Base-by-base conservation (phyloP, 352 stramenopile genomes). In the Globisporangium polare region DNA sequence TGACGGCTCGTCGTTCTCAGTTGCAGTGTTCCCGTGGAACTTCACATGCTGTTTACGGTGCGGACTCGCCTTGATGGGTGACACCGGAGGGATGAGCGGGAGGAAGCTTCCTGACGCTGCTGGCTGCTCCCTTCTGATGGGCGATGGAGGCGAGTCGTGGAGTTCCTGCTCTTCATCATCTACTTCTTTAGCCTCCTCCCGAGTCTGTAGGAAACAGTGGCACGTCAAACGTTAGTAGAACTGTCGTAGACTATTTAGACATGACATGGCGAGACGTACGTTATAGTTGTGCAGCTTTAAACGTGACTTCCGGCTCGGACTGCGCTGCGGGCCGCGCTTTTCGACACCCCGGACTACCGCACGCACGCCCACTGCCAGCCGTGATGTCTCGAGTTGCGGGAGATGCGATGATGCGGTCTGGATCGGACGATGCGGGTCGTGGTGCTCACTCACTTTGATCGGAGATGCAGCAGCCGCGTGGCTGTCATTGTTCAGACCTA, bases 251-350 rank as follows among this genome's bases (percentile, higher is more conserved):
- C n/a, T n/a, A n/a, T n/a, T n/a, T n/a, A n/a, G n/a, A n/a, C n/a
- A n/a, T n/a, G n/a, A n/a, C n/a, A n/a, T 17, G 17, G 5, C 13
- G 15, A 22, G 10, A 37, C 71, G 43, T 75, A 86, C 76, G 22
- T 55, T 78, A 67, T 88, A 86, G 58, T 90, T 90, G 53, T 88
- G 80, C 12, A 86, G 66, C 47, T 79, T 72, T 3, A 82, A 66
- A 0, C 78, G 61, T 8, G 77, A 80, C 13, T 88, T 79, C n/a
- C 78, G 72, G 41, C 78, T 88, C 41, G 80, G 78, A 62, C 69
- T 79, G 29, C 65, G 65, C 46, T 71, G 65, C 39, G 73, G 77
- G 0, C 75, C 77, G 42, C 60, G 62, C 58, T 87, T 90, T 45
- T 90, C 72, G 6, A 88, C 65, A 1, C 78, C 76, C 2, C 61